Conservation (phyloP, 2,329 filamentous ascomycete genomes). For the Gyromitra esculenta region DNA sequence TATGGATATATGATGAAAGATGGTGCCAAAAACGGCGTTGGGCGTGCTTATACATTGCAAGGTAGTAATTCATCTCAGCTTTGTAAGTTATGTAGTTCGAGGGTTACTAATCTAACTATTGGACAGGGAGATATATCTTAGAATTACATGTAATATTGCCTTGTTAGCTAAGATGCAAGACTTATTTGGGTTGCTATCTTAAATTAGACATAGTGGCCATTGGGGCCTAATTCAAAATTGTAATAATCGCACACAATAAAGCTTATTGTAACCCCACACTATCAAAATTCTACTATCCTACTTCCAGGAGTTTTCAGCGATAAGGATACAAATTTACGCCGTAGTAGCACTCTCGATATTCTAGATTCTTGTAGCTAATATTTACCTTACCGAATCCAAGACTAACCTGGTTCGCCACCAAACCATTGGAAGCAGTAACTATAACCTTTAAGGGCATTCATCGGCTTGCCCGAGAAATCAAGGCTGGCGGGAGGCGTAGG, state of each 20-base stretch:
- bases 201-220: neutral
- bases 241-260: too few species aligned
- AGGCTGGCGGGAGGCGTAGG: neutral
- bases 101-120: neutral
- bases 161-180: neutral
- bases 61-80: conserved; percentile 11
- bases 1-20: conserved; percentile 1
- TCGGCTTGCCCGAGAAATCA: neutral
- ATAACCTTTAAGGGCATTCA: neutral
- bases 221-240: neutral
- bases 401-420: neutral
- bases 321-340: neutral
- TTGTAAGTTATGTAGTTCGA: neutral
- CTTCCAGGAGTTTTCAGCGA: too few species aligned
- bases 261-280: too few species aligned
- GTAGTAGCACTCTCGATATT: neutral
- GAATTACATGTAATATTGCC: neutral
- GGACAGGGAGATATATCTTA: neutral
- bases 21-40: neutral
- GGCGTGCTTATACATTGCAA: conserved; percentile 28
- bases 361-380: neutral
- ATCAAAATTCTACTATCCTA: too few species aligned
- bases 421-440: neutral
- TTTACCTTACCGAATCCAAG: neutral
- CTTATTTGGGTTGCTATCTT: neutral